A percentile compares a stretch with the other conserved stretches of the same genome.
Conservation (phyloP, 305 asterid species). For the Fraxinus angustifolia region DNA sequence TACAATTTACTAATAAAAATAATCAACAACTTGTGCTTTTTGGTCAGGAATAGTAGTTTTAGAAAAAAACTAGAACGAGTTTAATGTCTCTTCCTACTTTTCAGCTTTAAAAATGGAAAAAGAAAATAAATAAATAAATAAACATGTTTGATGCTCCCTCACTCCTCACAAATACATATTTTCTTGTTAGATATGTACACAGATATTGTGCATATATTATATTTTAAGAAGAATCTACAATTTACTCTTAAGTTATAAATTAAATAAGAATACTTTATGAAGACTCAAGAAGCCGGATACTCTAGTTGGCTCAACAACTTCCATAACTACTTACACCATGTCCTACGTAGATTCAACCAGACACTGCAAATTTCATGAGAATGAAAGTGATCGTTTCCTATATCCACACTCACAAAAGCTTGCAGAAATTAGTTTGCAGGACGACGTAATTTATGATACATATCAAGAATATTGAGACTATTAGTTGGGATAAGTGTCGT, state of each 20-base stretch:
- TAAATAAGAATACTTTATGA: not conserved
- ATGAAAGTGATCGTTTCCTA: not conserved
- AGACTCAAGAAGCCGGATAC: not conserved
- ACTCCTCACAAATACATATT: not conserved
- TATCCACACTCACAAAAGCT: not conserved
- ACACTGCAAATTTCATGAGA: not conserved
- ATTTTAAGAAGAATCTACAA: not conserved
- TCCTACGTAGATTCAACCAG: not conserved
- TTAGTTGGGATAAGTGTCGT: constrained; percentile 31
- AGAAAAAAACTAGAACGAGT: not conserved
- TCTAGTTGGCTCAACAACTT: not conserved
- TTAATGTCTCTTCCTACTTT: not conserved
- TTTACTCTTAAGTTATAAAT: not conserved
- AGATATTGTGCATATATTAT: not conserved
- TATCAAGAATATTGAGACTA: not conserved
- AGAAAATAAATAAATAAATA: too few relatives aligned
- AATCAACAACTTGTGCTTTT: not conserved
- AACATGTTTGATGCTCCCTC: not conserved
- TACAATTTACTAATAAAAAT: not conserved
- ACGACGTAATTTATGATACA: not conserved
- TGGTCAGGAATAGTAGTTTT: not conserved
- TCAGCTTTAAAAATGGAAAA: not conserved
- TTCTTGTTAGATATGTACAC: not conserved
- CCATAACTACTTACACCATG: not conserved
- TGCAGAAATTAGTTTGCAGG: not conserved